A percentile compares a stretch with the other conserved stretches of the same genome.
These are phyloP conservation scores for Tetracladium setigerum DNA, from an alignment of 495 filamentous ascomycete genomes.

Conservation along the genomic window DNA sequence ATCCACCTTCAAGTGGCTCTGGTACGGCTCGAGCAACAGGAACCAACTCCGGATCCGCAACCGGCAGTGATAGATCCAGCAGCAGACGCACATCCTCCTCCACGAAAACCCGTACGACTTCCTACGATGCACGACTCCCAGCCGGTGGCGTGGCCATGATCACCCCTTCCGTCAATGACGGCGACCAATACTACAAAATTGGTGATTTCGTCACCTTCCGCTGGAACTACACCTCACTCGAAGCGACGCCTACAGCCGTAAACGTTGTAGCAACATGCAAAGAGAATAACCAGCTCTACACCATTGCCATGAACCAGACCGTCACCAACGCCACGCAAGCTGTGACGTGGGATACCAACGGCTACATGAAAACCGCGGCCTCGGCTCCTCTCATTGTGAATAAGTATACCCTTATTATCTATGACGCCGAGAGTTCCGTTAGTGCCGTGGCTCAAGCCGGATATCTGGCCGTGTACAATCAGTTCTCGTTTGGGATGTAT, in stretches of 20 bases:
- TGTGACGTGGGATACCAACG: conserved; percentile 73
- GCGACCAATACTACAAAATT: conserved; percentile 78
- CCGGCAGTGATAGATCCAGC: background rate
- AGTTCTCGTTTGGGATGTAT: conserved; percentile 80
- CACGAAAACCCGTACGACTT: conserved; percentile 38
- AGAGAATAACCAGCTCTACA: conserved; percentile 55
- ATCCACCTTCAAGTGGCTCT: background rate
- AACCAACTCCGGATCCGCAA: background rate
- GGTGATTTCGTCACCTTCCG: conserved; percentile 76
- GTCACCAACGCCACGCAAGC: conserved; percentile 42
- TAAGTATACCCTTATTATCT: conserved; percentile 77
- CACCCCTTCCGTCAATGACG: conserved; percentile 52
- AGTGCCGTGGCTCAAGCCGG: conserved; percentile 61
- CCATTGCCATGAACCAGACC: conserved; percentile 57
- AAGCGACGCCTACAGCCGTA: conserved; percentile 65
- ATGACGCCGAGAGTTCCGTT: conserved; percentile 59
- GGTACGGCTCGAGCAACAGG: background rate
- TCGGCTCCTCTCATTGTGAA: conserved; percentile 54
- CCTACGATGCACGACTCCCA: conserved; percentile 51
- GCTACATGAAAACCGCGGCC: conserved; percentile 55
- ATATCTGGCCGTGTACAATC: conserved; percentile 56
- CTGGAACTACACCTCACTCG: conserved; percentile 93
- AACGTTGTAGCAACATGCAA: conserved; percentile 79
- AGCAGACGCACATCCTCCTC: conserved; percentile 1
- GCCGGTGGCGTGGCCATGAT: conserved; percentile 78